A percentile compares a stretch with the other conserved stretches of the same genome.
Evolutionary conservation across 2,329 filamentous ascomycete genomes (phyloP).

Genomic region (Talaromyces sp.): DNA sequence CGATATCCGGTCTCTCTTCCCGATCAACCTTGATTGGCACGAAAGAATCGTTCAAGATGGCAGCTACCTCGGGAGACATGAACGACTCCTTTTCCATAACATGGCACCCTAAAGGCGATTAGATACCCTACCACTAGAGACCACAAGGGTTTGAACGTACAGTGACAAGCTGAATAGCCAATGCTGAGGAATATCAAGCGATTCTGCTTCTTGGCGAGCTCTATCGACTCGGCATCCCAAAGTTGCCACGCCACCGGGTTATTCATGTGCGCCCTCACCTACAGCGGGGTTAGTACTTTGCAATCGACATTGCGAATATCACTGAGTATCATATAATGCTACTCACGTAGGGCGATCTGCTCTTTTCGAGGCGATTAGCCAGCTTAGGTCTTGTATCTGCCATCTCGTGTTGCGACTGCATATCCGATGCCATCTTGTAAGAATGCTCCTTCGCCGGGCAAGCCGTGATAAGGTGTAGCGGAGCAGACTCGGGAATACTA

Average conservation of each 20-base stretch:
- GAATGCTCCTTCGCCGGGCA: not conserved
- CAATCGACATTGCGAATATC: not conserved
- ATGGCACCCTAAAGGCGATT: conserved; percentile 66
- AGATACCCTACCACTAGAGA: conserved; percentile 5
- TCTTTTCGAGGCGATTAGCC: conserved; percentile 61
- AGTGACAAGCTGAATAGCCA: conserved; percentile 93
- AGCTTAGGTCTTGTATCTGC: conserved; percentile 39
- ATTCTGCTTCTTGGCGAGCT: conserved; percentile 77
- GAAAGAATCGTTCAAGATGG: conserved; percentile 81
- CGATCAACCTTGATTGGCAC: conserved; percentile 91
- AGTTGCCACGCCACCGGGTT: conserved; percentile 92
- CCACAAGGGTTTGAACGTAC: conserved; percentile 55
- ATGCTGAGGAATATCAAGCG: conserved; percentile 91
- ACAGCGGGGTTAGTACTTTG: conserved; percentile 16
- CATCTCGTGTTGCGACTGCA: conserved; percentile 32
- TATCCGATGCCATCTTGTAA: conserved; percentile 22
- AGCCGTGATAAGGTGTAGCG: conserved; percentile 1
- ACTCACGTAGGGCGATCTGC: conserved; percentile 68
- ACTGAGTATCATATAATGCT: conserved; percentile 6
- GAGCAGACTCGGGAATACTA: conserved; percentile 16
- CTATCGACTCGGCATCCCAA: conserved; percentile 75
- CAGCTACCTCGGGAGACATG: conserved; percentile 76
- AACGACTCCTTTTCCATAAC: conserved; percentile 95
- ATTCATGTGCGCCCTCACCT: conserved; percentile 72
- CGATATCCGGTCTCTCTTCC: conserved; percentile 90